Evolutionary conservation across 176 grass and related monocot species (phyloP), one percentile per base, ranked within the genome.

Genomic region (Oryza longistaminata): DNA sequence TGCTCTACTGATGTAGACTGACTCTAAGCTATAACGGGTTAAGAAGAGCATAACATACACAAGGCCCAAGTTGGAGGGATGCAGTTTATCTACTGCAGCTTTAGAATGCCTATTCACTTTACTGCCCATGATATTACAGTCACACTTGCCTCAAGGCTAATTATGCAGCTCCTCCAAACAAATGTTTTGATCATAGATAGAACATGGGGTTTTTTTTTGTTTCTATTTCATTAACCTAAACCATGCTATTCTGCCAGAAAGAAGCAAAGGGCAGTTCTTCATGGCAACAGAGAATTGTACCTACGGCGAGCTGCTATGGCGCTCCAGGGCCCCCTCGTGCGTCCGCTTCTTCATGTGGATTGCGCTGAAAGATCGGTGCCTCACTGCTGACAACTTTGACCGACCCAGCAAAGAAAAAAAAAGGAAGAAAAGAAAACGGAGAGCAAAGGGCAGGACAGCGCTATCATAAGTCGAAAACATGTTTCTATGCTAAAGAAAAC

Each of bases 151-250:
- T 55, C 68, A 85, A 4, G 17, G 37, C 44, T 65, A 10, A 64
- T 78, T 78, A 72, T 33, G 50, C 22, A 66, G 43, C 2, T 76
- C 34, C 26, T 88, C 39, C 66, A 81, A 61, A 43, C 37, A 85
- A 69, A 55, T 84, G 5, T 66, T 78, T 61, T 5, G 61, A 13
- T 9, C 42, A 31, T 37, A 83, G 55, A n/a, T 72, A 85, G 65
- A 80, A 74, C 11, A 80, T 55, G 52, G 52, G 24, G 33, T 31
- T 55, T 79, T 79, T 15, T 19, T 55, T 71, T 64, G 60, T 17
- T 78, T 49, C 16, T 35, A 62, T 79, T 79, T 73, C 26, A 65
- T 50, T 65, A 86, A 49, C 70, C 60, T 42, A 34, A 70, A 75
- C 25, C 39, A 39, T 70, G 35, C 29, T 70, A 64, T 3, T 76